Percentiles rank a stretch among this genome's conserved stretches.
These are phyloP conservation scores for Paecilomyces niveus DNA, from an alignment of 2,329 filamentous ascomycete genomes.

Conservation along the genomic window DNA sequence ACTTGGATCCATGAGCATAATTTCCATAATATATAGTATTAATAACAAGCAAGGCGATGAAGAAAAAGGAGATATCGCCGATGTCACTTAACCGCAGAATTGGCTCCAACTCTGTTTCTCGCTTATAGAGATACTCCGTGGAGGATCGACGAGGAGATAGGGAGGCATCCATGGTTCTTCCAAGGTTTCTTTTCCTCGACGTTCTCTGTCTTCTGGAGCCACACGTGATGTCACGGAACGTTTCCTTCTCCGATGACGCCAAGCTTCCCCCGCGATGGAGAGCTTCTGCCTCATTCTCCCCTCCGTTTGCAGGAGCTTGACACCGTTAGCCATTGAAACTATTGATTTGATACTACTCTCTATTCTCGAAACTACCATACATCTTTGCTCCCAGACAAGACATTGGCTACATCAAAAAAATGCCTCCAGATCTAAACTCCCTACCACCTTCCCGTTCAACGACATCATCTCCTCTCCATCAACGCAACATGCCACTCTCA, in stretches of 20 bases:
- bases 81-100: neutral
- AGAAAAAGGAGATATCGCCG: neutral
- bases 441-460: slow-evolving; percentile 52
- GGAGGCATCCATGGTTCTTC: neutral
- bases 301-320: too few relatives aligned
- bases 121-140: neutral
- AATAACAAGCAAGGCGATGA: neutral
- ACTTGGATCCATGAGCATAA: neutral
- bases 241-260: neutral
- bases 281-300: neutral
- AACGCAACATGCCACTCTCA: slow-evolving; percentile 20
- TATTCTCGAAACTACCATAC: too few relatives aligned
- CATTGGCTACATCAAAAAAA: too few relatives aligned
- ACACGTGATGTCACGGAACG: neutral
- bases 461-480: slow-evolving; percentile 29
- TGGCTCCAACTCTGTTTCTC: neutral
- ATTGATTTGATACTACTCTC: too few relatives aligned
- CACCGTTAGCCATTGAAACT: too few relatives aligned
- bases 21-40: neutral
- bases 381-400: too few relatives aligned
- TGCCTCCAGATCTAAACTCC: slow-evolving; percentile 43
- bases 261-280: neutral
- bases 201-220: neutral
- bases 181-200: too few relatives aligned
- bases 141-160: neutral